These are phyloP conservation scores for Lactarius hatsudake DNA, from an alignment of 768 basidiomycete species.

Conservation along the genomic window DNA sequence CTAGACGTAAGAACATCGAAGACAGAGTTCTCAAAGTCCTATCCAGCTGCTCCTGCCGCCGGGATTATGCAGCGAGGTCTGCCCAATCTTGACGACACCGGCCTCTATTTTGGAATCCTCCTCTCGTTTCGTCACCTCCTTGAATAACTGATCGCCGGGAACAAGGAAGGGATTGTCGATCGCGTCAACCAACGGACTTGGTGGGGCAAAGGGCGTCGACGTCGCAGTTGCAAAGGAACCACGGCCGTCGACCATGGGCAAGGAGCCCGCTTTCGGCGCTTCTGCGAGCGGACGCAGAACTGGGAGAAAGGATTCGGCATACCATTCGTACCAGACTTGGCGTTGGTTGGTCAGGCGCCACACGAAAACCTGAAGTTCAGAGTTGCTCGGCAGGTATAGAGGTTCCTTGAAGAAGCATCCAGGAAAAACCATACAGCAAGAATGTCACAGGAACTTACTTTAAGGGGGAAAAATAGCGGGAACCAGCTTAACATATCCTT, in stretches of 20 bases:
- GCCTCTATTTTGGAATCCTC: conserved; percentile 33
- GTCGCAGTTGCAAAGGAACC: conserved; percentile 27
- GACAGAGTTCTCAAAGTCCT: conserved; percentile 50
- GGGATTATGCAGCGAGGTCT: conserved; percentile 90
- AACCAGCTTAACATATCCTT: conserved; percentile 99
- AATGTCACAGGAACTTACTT: conserved; percentile 45
- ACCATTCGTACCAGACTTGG: conserved; percentile 99
- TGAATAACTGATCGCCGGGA: conserved; percentile 25
- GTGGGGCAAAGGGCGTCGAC: conserved; percentile 33
- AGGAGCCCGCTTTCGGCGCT: conserved; percentile 33
- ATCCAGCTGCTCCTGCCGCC: conserved; percentile 92
- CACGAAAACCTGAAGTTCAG: conserved; percentile 88
- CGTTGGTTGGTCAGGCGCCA: conserved; percentile 90
- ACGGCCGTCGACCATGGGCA: conserved; percentile 27
- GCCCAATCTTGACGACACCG: conserved; percentile 83
- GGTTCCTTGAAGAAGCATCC: conserved; percentile 61
- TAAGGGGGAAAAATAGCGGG: conserved; percentile 93
- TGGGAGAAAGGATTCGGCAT: conserved; percentile 87
- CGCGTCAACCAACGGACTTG: conserved; percentile 75
- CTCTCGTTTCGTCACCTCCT: conserved; percentile 19
- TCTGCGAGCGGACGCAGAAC: conserved; percentile 42
- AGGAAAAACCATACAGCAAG: not conserved
- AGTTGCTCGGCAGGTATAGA: conserved; percentile 86
- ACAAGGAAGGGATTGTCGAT: conserved; percentile 42
- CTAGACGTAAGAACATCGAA: not conserved